Evolutionary conservation across 2,329 filamentous ascomycete species (phyloP), one percentile per base, ranked within the genome.

Genomic region (Myriosclerotinia scirpicola): DNA sequence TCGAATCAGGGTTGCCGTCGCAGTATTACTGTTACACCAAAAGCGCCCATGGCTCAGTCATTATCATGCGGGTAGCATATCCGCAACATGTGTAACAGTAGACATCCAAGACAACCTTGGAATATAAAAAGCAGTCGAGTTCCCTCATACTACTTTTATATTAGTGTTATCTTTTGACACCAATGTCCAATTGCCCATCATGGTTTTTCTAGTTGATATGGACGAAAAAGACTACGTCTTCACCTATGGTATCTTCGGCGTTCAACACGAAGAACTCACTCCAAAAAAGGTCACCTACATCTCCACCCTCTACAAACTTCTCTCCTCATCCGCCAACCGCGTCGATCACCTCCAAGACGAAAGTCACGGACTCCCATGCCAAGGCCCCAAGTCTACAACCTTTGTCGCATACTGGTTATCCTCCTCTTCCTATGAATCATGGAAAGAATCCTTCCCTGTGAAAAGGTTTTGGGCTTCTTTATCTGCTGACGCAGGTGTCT

Each of bases 401-500:
- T 68, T 70, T 9, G 44, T 73, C 54, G 71, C 69, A 5, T 70
- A 70, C 20, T 70, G 69, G 69, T 17, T 67, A 3, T 46, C 34
- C 17, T 64, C 61, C 0, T 68, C 73, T 20, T 73, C 73, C 14
- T 68, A 71, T 36, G 72, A 74, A 72, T 78, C 22, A 42, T 74
- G 6, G 54, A 53, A 46, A 20, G 53, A 46, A n/a, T 60, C 61
- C 44, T 22, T 42, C 11, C n/a, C 52, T 2, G 60, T 67, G 3
- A 64, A 66, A 26, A 63, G 64, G 15, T 71, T 71, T 46, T 71
- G 70, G 70, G 56, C n/a, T 6, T 56, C 30, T 20, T 61, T 71
- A n/a, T 52, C 67, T 8, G 64, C 67, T 20, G 69, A 71, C 62
- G 70, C 70, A 22, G 70, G 70, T 5, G 68, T 70, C 7, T 71